Base-by-base conservation (phyloP, 2,329 filamentous ascomycete species). In the Phialophora chinensis region DNA sequence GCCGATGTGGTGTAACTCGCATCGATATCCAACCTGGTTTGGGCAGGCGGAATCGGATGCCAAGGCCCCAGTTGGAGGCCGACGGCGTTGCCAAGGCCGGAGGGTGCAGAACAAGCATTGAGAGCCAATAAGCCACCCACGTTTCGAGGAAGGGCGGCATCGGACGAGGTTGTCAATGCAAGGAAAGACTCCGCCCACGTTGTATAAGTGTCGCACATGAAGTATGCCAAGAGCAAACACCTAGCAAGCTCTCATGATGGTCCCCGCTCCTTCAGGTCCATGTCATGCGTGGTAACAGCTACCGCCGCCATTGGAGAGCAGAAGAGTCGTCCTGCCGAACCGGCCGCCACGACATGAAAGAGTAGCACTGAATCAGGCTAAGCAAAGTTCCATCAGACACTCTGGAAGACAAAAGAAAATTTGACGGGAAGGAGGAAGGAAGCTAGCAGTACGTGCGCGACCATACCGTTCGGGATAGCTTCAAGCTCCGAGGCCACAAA, bases 41-140 rank as follows among this genome's bases (percentile, higher is more conserved):
- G 31, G 61, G 59, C 59, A 65, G 65, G 62, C 62, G 55, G 59
- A 60, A 60, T 52, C 20, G 20, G 59, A n/a, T 44, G 38, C 38
- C 38, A 52, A 25, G 49, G 49, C 20, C 49, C 49, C 20, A 52
- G 20, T 23, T 27, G 25, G 49, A 52, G 12, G 4, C 23, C 25
- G 11, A 29, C n/a, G 4, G 20, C 59, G 63, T 63, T 60, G 67
- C 67, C 64, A 57, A 27, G 23, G 42, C 14, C 50, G 42, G 27
- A 31, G 60, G 14, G 38, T n/a, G 38, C 38, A 44, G 17, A 44
- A 44, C 47, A 63, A 59, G 62, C 60, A 29, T 47, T 63, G n/a
- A 7, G 23, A 65, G 42, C 68, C 68, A 67, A 66, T 66, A 56
- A 59, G 35, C 60, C 31, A 44, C 59, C 65, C 68, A 69, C 68